A percentile compares a stretch with the other conserved stretches of the same genome.
phyloP scores from a whole-genome alignment of 208 protist species.

The Porcisia deanei region DNA sequence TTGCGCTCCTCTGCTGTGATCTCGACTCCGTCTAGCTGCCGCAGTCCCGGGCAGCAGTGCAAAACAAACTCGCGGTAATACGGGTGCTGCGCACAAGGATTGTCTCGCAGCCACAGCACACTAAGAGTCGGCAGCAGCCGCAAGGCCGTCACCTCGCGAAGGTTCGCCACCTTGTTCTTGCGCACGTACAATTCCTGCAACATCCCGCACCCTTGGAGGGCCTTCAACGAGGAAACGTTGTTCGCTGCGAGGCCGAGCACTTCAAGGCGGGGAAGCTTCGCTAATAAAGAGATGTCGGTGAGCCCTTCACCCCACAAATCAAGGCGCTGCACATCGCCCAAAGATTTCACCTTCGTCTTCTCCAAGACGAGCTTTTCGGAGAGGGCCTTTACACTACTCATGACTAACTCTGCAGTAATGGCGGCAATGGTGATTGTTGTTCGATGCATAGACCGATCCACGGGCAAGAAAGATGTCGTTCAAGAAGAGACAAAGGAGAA shows the following conservation, averaged over 20 bases:
- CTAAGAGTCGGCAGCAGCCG: constrained; percentile 63
- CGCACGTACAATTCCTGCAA: constrained; percentile 93
- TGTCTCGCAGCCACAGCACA: constrained; percentile 93
- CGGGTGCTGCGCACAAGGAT: constrained; percentile 83
- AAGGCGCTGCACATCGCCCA: constrained; percentile 86
- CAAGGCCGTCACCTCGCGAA: constrained; percentile 82
- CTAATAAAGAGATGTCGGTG: constrained; percentile 77
- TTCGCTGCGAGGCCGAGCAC: constrained; percentile 89
- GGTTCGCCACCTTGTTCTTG: constrained; percentile 85
- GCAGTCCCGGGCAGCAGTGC: constrained; percentile 76
- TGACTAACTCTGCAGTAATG: not conserved
- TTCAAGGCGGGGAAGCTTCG: constrained; percentile 74
- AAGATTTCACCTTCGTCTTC: constrained; percentile 80
- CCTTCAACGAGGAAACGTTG: constrained; percentile 66
- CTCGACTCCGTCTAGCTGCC: constrained; percentile 87
- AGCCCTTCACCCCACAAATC: constrained; percentile 92
- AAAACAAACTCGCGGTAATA: constrained; percentile 91
- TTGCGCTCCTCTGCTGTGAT: constrained; percentile 72
- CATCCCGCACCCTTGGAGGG: constrained; percentile 64
- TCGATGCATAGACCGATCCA: not conserved
- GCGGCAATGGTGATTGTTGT: not conserved
- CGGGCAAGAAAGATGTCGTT: no score
- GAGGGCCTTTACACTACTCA: constrained; percentile 36
- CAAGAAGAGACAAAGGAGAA: not conserved
- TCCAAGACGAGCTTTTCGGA: constrained; percentile 83